phyloP scores from a whole-genome alignment of 345 rosid species.

The Eucalyptus camaldulensis region DNA sequence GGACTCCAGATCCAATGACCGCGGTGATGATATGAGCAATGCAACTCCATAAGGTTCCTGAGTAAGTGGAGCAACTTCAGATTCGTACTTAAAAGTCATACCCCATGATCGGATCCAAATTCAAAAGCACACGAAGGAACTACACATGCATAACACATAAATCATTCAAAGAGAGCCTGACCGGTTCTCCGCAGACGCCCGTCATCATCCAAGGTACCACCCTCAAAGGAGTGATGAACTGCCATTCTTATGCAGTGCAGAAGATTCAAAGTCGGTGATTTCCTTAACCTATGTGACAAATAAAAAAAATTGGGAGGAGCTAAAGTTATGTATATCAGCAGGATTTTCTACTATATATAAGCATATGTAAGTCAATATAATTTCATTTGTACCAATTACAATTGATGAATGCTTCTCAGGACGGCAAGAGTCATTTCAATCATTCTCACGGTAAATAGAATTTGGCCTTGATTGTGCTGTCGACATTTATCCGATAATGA shows the following conservation, averaged over 20 bases:
- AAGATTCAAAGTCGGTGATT: background rate
- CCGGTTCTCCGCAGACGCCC: conserved; percentile 33
- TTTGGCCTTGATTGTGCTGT: background rate
- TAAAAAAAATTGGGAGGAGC: background rate
- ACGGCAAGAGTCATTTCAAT: background rate
- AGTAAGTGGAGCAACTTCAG: background rate
- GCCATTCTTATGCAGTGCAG: conserved; percentile 5
- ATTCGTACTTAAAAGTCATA: background rate
- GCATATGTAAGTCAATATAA: background rate
- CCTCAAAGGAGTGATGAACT: conserved; percentile 7
- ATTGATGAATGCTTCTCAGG: background rate
- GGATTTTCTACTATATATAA: background rate
- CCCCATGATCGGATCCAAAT: background rate
- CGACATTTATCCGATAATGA: background rate
- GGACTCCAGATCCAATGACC: conserved; percentile 41
- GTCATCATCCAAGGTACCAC: conserved; percentile 14
- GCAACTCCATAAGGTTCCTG: conserved; percentile 47
- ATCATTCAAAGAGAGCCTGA: background rate
- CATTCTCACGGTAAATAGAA: background rate
- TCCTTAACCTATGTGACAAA: background rate
- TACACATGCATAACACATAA: background rate
- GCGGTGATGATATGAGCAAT: conserved; percentile 44
- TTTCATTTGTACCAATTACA: background rate
- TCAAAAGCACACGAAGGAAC: background rate
- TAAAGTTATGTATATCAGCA: background rate